A percentile compares a stretch with the other conserved stretches of the same genome.
Evolutionary conservation across 2,329 filamentous ascomycete species (phyloP).

Genomic region (Fusarium sp.): DNA sequence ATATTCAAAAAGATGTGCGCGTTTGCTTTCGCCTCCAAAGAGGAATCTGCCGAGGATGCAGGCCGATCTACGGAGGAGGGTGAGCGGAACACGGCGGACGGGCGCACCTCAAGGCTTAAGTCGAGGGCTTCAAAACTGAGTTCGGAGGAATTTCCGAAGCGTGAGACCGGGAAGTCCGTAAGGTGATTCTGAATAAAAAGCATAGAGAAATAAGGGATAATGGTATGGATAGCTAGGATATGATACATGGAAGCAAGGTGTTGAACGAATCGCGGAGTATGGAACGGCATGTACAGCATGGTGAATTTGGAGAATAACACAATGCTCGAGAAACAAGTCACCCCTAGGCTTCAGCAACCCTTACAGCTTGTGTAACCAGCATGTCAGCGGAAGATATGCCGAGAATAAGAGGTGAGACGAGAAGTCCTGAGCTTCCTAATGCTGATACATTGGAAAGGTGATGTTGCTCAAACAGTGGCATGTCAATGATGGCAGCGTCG

Average conservation of each 20-base stretch:
- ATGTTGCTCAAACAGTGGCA: constrained; percentile 30
- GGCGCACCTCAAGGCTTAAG: background rate
- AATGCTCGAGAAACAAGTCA: background rate
- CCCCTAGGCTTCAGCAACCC: background rate
- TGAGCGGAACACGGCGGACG: constrained; percentile 12
- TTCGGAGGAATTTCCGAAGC: constrained; percentile 28
- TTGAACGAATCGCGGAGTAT: constrained; percentile 3
- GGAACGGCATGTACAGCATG: background rate
- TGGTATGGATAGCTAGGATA: background rate
- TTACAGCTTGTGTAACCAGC: background rate
- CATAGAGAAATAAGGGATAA: background rate
- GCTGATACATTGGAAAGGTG: constrained; percentile 1
- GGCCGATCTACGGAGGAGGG: constrained; percentile 29
- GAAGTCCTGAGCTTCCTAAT: constrained; percentile 15
- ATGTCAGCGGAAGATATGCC: constrained; percentile 22
- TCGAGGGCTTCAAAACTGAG: constrained; percentile 4
- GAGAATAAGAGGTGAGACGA: constrained; percentile 12
- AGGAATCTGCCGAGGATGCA: constrained; percentile 31
- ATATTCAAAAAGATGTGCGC: constrained; percentile 23
- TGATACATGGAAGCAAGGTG: background rate
- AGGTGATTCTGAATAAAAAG: constrained; percentile 8
- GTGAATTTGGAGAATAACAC: background rate
- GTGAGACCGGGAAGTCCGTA: constrained; percentile 1
- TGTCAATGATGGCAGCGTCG: constrained; percentile 36
- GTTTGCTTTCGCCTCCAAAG: constrained; percentile 19